These are phyloP conservation scores for Chenopodium berlandieri DNA, from an alignment of 148 eudicot genomes.

Conservation along the genomic window DNA sequence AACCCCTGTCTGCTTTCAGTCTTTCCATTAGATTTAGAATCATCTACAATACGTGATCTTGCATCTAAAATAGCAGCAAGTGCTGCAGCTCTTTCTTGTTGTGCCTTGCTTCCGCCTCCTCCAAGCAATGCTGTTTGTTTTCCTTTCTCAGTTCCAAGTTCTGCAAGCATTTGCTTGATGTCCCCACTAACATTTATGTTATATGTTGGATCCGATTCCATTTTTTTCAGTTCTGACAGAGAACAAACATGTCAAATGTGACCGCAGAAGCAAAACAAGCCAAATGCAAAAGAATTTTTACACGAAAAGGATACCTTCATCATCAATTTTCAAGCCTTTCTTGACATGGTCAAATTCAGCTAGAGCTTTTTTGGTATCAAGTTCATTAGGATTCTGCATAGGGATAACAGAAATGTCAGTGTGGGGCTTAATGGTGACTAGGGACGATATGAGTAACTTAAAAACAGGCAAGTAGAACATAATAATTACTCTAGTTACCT, in stretches of 20 bases:
- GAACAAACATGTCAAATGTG: constrained; percentile 19
- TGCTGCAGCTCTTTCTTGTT: constrained; percentile 88
- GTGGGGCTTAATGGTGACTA: neutral
- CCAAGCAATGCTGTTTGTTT: constrained; percentile 82
- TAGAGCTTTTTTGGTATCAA: constrained; percentile 69
- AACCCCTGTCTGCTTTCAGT: constrained; percentile 45
- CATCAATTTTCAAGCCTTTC: constrained; percentile 78
- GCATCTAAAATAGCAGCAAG: constrained; percentile 74
- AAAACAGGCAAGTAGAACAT: neutral
- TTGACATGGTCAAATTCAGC: constrained; percentile 89
- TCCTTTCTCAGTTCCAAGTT: constrained; percentile 90
- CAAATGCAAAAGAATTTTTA: neutral
- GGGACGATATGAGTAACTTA: neutral
- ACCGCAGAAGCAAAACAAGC: constrained; percentile 8
- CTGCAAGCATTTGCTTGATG: constrained; percentile 93
- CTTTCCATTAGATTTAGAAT: constrained; percentile 53
- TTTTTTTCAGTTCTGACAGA: constrained; percentile 57
- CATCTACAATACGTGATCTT: constrained; percentile 78
- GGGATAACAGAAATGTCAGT: neutral
- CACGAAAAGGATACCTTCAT: constrained; percentile 62
- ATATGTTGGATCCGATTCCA: constrained; percentile 83
- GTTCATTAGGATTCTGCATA: constrained; percentile 84
- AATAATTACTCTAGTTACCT: constrained; percentile 40
- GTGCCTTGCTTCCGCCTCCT: constrained; percentile 96
- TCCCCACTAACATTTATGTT: constrained; percentile 88